Base-by-base conservation (phyloP, 192 early-diverging fungal species). In the Allomyces macrogynus region DNA sequence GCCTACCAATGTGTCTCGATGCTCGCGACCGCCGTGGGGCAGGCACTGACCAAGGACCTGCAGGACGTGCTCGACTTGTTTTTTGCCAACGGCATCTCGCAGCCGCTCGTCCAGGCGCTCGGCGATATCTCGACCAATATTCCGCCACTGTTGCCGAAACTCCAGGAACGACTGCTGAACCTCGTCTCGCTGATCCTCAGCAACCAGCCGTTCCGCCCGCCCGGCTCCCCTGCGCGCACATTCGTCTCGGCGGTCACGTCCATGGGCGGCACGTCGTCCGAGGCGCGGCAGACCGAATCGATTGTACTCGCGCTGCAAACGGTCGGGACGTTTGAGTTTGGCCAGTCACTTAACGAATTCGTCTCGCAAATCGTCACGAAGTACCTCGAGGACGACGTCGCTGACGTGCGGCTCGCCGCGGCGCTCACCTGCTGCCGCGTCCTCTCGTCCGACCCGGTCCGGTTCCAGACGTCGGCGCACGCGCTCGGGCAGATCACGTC, bases 141-240 rank as follows among this genome's bases (percentile, higher is more conserved):
- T 67, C 84, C 85, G 65, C 87, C 89, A 27, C 73, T 98, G 62
- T 69, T 89, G 26, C 77, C 81, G 11, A 84, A 83, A 12, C 89
- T 97, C 65, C 93, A 95, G 82, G 87, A 90, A 49, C 81, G 88
- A 14, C 77, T 96, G 60, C 75, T 96, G 27, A 89, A 96, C 42
- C 84, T 90, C 71, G 78, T 97, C 9, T 95, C 92, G 0, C 76
- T 88, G 62, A 91, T 88, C 24, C 68, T 97, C 61, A 85, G 84
- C 61, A 82, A 84, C 8, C 84, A 88, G 70, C 81, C 88, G 20
- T 97, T 89, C 69, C 81, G 79, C 69, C 82, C 84, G 61, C 76
- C 85, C 22, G 82, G 89, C 42, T 82, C 89, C n/a, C 83, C 86
- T 25, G 71, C 69, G 25, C 61, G 75, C 65, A 26, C 70, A 10